Conservation (phyloP, 1,284 basidiomycete genomes). For the Thecaphora frezii region DNA sequence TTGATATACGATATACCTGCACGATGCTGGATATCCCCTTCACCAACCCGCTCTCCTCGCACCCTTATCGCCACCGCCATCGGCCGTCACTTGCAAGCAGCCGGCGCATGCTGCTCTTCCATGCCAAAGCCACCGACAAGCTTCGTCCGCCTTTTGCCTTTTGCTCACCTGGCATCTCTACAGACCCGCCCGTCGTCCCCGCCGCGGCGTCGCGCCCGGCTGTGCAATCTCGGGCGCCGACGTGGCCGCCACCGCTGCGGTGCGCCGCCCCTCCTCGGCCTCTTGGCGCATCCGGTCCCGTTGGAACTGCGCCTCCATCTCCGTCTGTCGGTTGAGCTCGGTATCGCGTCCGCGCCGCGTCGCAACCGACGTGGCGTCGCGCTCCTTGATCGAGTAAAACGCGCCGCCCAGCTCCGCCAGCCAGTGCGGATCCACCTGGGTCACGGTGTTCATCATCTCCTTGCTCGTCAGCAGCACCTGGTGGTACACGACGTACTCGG, state of each 20-base stretch:
- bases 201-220: neutral
- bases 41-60: no score
- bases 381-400: constrained; percentile 91
- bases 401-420: constrained; percentile 68
- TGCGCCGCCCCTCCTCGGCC: constrained; percentile 5
- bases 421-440: constrained; percentile 58
- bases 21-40: no score
- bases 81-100: no score
- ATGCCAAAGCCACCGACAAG: no score
- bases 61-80: no score
- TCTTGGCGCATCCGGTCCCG: constrained; percentile 25
- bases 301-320: constrained; percentile 68
- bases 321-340: constrained; percentile 84
- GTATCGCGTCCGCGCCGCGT: constrained; percentile 69
- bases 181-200: neutral
- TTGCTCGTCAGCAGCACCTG: constrained; percentile 93
- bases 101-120: no score
- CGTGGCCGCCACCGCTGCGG: no score
- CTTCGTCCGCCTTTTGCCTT: no score
- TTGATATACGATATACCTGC: no score
- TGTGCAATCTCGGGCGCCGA: neutral
- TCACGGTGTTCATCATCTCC: no score
- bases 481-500: constrained; percentile 97
- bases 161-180: neutral
- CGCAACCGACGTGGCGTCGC: constrained; percentile 66